Base-by-base conservation (phyloP, 257 asterid genomes). In the Osmanthus fragrans region DNA sequence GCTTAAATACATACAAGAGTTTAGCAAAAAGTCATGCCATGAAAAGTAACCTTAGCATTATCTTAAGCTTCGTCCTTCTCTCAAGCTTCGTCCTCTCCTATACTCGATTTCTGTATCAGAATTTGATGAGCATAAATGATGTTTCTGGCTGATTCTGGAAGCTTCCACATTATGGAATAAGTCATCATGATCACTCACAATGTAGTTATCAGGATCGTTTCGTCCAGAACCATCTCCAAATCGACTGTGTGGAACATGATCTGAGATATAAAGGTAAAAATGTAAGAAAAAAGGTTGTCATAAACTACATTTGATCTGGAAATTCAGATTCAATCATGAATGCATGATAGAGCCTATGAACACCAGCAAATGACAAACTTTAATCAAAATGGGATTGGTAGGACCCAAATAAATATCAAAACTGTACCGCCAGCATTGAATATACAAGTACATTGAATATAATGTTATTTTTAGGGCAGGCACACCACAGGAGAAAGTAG, bases 81-180 rank as follows among this genome's bases (percentile, higher is more conserved):
- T 75, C 71, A 84, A 23, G 81, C 40, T 74, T 49, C 92, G 83
- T 25, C 93, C 96, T 88, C 99, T 88, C 79, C 95, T 85, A 83
- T 90, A 93, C 82, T 95, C 98, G 12, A 95, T 80, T 85, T 95
- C 98, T 74, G 98, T 97, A 84, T 96, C 97, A 2, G 98, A 96
- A 80, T 86, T 92, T 66, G 98, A 92, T 70, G 88, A 85, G 71
- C 96, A 94, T 72, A 83, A 85, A 66, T 89, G 88, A 73, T 89
- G 81, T 77, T 85, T 92, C 78, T 94, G 84, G 68, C 85, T 79
- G 18, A 74, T 71, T 88, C 96, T 89, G 60, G 92, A 84, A 77
- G 83, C 80, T 30, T 87, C 90, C 86, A 83, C 78, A 72, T 80
- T 92, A 7, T 89, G 82, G 84, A 88, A 88, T 69, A 92, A 40